These are phyloP conservation scores for Boletellus sp. DNA, from an alignment of 768 basidiomycete species.

Conservation along the genomic window DNA sequence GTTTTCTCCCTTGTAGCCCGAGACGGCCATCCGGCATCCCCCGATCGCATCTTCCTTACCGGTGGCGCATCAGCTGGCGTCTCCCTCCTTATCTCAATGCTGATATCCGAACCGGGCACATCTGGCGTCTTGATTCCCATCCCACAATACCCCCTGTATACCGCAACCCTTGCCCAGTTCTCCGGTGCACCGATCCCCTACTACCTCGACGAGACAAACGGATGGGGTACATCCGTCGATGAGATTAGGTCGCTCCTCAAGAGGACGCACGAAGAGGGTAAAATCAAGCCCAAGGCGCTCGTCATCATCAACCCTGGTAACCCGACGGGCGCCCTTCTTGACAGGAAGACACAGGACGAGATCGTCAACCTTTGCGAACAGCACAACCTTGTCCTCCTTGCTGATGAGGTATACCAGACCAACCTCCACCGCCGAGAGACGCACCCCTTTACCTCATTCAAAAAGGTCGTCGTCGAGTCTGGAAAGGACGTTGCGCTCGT, in stretches of 20 bases:
- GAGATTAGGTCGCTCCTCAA: conserved; percentile 66
- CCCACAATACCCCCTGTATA: conserved; percentile 97
- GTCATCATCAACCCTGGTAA: conserved; percentile 99
- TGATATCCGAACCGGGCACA: conserved; percentile 56
- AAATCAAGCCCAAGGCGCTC: conserved; percentile 66
- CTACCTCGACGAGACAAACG: conserved; percentile 76
- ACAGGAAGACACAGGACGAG: conserved; percentile 61
- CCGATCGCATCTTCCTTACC: conserved; percentile 89
- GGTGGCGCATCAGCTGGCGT: conserved; percentile 94
- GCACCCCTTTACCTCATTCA: conserved; percentile 90
- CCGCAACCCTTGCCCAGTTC: conserved; percentile 86
- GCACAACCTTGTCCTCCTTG: conserved; percentile 82
- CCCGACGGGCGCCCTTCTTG: conserved; percentile 87
- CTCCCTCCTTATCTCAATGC: conserved; percentile 77
- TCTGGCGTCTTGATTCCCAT: conserved; percentile 92
- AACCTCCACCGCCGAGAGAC: conserved; percentile 73
- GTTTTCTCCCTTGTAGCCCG: conserved; percentile 51
- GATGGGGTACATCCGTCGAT: conserved; percentile 75
- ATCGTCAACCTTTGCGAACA: conserved; percentile 85
- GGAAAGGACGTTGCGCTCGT: conserved; percentile 65
- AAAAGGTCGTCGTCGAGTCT: conserved; percentile 78
- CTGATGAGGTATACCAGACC: conserved; percentile 97
- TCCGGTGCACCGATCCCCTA: conserved; percentile 83
- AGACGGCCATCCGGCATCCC: conserved; percentile 82
- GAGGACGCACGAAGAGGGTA: conserved; percentile 58